Evolutionary conservation across 1,284 basidiomycete genomes (phyloP), one percentile per base, ranked within the genome.

Genomic region (Anthracocystis setariae): DNA sequence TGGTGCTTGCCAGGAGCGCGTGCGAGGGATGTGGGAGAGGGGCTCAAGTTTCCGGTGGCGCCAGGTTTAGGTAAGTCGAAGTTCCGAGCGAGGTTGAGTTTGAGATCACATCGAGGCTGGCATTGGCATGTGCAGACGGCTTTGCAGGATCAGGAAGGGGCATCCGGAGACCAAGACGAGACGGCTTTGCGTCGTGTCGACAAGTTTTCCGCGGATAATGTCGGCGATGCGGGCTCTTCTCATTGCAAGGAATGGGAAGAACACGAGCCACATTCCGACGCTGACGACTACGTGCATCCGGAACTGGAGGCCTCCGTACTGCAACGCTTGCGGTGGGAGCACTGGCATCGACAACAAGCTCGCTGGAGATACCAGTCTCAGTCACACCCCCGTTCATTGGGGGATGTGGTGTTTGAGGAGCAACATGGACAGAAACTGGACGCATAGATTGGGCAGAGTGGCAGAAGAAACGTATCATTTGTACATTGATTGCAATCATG

Each of bases 1-100:
- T 98, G 94, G 94, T 92, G 92, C 92, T 90, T 84, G 92, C 92
- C 1, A 62, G 86, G 81, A 38, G 83, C 85, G 57, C 87, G 85
- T 69, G 65, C 3, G 54, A 18, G 17, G 2, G 10, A 3, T 5
- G 5, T 29, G 29, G 92, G 92, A 0, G 88, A 88, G 42, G 95
- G 95, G 0, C 84, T 96, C 25, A 89, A 86, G 62, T 97, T 88
- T 33, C 50, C 39, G 23, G 57, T 59, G 12, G 46, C 54, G 9
- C 49, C 39, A 33, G 50, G 48, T 10, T 25, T 59, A 18, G 55
- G 51, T 62, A 54, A 59, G 57, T 61, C 32, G 33, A 49, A 38
- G 8, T 35, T 37, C 15, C 7, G 27, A n/a, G 42, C n/a, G 35
- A 15, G 39, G 12, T 12, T 13, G 17, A 44, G 49, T 53, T 40